Evolutionary conservation across 441 rosid genomes (phyloP), one percentile per base, ranked within the genome.

Genomic region (Erysimum cheiri): DNA sequence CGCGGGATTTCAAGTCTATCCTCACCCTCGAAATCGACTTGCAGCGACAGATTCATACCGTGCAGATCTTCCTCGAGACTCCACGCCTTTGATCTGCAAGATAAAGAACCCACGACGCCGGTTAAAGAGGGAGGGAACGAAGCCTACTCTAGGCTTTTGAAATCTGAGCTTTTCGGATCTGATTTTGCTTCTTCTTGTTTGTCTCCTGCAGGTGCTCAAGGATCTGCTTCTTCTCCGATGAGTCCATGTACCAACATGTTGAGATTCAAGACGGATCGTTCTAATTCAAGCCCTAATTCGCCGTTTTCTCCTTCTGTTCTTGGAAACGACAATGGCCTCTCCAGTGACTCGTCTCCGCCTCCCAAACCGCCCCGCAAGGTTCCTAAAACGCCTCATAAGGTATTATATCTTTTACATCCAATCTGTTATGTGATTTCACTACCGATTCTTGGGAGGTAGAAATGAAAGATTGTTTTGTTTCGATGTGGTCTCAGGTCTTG

Each of bases 311-410:
- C 99, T 61, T 95, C 95, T 0, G 58, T 92, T 22, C 71, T 89
- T 52, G 82, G 97, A 4, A 84, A 85, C 17, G 97, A 89, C 15
- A 80, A 76, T 77, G 93, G 88, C 8, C 48, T 82, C 62, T 80
- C 95, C 10, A 80, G 60, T 41, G 98, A 92, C 68, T 53, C 86
- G 14, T 89, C 93, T 39, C 88, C 97, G 3, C 92, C 97, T 67
- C 95, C 97, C 1, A 95, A 90, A 55, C 91, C 94, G 0, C 92
- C 93, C 0, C 76, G 99, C 72, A 95, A 95, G 79, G 98, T 95
- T 47, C 93, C 97, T 70, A 95, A 95, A 79, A 92, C 98, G 1
- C 96, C 99, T 32, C 99, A 90, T 58, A 95, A 95, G 98, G 99
- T 90, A 36, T 43, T 13, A 2, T 15, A 12, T 17, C 41, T 15